These are phyloP conservation scores for Plasmodium chabaudi DNA, from an alignment of 169 alveolate species.

Conservation along the genomic window DNA sequence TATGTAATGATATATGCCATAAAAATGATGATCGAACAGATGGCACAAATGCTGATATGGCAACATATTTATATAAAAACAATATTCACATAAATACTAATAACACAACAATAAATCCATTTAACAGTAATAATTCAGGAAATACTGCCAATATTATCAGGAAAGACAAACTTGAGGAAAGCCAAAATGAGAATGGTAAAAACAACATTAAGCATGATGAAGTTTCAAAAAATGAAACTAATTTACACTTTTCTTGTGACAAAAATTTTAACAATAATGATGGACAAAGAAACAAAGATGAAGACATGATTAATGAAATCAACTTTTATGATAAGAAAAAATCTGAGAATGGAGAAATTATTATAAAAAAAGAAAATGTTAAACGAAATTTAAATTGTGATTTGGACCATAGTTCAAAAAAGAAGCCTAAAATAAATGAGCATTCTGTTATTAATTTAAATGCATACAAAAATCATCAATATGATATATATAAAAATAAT, in stretches of 20 bases:
- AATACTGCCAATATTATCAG: not conserved
- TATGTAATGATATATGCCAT: constrained; percentile 20
- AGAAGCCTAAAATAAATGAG: constrained; percentile 35
- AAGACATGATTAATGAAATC: not conserved
- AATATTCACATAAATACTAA: too few relatives aligned
- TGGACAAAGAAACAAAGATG: not conserved
- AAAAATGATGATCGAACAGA: constrained; percentile 1
- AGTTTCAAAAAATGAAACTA: too few relatives aligned
- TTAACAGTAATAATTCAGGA: too few relatives aligned
- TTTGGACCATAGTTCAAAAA: constrained; percentile 9
- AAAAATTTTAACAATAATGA: too few relatives aligned
- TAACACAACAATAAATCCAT: too few relatives aligned
- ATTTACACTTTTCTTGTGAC: too few relatives aligned
- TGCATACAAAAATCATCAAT: constrained; percentile 35
- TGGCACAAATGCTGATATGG: not conserved
- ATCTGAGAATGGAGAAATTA: not conserved
- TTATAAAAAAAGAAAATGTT: constrained; percentile 14
- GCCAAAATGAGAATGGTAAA: not conserved
- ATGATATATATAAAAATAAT: constrained; percentile 44
- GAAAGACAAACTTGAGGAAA: not conserved
- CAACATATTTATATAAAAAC: not conserved
- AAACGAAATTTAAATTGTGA: constrained; percentile 30
- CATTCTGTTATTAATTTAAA: constrained; percentile 54
- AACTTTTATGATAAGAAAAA: not conserved
- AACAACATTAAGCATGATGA: not conserved